These are phyloP conservation scores for Scenedesmus sp. DNA, from an alignment of 163 green algal species.

Conservation along the genomic window DNA sequence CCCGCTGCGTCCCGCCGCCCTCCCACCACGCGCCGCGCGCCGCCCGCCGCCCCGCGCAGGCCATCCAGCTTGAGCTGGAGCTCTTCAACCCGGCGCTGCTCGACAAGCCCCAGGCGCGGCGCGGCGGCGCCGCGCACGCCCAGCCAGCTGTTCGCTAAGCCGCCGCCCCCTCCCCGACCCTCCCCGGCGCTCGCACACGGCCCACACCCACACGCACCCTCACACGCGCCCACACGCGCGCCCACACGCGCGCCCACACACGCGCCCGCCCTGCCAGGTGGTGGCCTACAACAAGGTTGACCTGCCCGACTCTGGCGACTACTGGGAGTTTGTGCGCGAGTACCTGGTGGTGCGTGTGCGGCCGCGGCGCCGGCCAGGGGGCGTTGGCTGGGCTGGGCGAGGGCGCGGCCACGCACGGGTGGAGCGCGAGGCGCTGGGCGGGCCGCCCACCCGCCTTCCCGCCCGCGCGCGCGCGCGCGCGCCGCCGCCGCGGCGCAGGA, in stretches of 20 bases:
- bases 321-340: slow-evolving; percentile 77
- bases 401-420: no score
- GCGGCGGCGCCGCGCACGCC: no score
- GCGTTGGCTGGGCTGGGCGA: background rate
- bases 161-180: no score
- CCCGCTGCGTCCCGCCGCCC: no score
- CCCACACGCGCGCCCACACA: no score
- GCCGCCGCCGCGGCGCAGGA: slow-evolving; percentile 1
- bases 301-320: slow-evolving; percentile 83
- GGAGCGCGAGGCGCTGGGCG: background rate
- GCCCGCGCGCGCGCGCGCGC: background rate
- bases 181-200: no score
- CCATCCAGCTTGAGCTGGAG: slow-evolving; percentile 93
- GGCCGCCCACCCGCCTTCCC: background rate
- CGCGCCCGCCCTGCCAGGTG: slow-evolving; percentile 64
- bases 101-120: slow-evolving; percentile 83
- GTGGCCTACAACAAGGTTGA: slow-evolving; percentile 98
- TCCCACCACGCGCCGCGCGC: no score
- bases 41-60: no score
- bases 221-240: no score
- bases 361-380: background rate
- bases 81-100: slow-evolving; percentile 91
- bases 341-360: slow-evolving; percentile 45
- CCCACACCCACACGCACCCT: no score
- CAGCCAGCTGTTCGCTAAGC: no score